Percentiles rank a stretch among this genome's conserved stretches.
Conservation (phyloP, 192 early-diverging fungal species). For the Coemansia sp. region DNA sequence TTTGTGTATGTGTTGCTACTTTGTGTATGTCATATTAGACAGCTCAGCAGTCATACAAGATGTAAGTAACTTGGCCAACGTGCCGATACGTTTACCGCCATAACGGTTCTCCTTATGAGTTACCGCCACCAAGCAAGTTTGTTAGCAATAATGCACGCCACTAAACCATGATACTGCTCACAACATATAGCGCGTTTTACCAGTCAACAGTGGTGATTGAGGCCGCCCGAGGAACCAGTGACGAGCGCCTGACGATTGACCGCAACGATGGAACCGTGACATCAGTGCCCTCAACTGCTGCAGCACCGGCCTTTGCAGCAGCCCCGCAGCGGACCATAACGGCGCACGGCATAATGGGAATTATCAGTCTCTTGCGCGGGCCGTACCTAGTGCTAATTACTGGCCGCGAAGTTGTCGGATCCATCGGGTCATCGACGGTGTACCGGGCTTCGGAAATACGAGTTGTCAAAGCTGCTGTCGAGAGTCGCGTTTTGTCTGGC, state of each 20-base stretch:
- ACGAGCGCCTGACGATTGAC: slow-evolving; percentile 41
- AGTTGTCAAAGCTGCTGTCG: slow-evolving; percentile 38
- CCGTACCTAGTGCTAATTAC: slow-evolving; percentile 55
- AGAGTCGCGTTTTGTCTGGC: slow-evolving; percentile 24
- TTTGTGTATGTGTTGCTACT: neutral
- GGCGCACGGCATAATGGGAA: slow-evolving; percentile 50
- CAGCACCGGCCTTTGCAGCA: slow-evolving; percentile 30
- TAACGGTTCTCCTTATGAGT: neutral
- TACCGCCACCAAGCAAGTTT: slow-evolving; percentile 1
- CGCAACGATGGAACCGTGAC: slow-evolving; percentile 32
- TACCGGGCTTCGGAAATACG: slow-evolving; percentile 48
- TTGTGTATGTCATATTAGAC: slow-evolving; percentile 20
- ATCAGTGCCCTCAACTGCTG: slow-evolving; percentile 3
- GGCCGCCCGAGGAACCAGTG: slow-evolving; percentile 37
- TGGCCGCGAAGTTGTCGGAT: slow-evolving; percentile 38
- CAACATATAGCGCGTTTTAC: slow-evolving; percentile 47
- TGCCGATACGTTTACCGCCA: neutral
- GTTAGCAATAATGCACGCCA: neutral
- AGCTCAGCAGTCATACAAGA: slow-evolving; percentile 50
- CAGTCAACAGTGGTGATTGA: slow-evolving; percentile 43
- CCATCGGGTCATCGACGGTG: slow-evolving; percentile 41
- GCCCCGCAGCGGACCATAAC: slow-evolving; percentile 43
- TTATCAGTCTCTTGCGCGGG: slow-evolving; percentile 46
- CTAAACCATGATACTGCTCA: neutral
- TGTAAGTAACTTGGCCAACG: slow-evolving; percentile 19